Evolutionary conservation across 208 protist species (phyloP).

Genomic region (Wallacemonas rigidus): DNA sequence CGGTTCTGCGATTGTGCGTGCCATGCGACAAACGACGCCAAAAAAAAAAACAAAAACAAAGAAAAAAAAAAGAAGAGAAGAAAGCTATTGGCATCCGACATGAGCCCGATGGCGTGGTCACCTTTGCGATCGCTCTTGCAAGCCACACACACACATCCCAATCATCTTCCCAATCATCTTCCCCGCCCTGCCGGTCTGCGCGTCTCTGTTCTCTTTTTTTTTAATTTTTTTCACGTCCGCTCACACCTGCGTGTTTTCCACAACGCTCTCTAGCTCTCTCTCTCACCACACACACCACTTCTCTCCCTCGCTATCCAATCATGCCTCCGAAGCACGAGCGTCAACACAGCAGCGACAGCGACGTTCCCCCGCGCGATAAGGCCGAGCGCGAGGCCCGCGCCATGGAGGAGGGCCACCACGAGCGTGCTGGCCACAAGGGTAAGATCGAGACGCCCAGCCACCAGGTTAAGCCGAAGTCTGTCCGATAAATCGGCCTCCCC

Average conservation of each 20-base stretch:
- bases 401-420: constrained; percentile 82
- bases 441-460: constrained; percentile 66
- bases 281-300: neutral
- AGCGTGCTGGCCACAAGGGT: constrained; percentile 75
- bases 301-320: neutral
- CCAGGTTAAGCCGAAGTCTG: constrained; percentile 82
- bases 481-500: constrained; percentile 38
- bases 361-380: constrained; percentile 75
- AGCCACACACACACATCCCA: neutral
- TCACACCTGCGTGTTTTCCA: neutral
- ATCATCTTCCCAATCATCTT: constrained; percentile 11
- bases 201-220: constrained; percentile 7
- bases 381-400: constrained; percentile 68
- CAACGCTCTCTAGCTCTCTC: constrained; percentile 7
- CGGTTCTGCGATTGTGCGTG: too few relatives aligned
- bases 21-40: too few relatives aligned
- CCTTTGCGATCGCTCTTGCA: too few relatives aligned
- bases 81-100: too few relatives aligned
- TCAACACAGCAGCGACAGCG: constrained; percentile 45
- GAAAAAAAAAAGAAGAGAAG: too few relatives aligned
- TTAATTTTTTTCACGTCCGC: constrained; percentile 3
- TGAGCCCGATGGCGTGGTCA: too few relatives aligned
- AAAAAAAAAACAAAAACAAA: too few relatives aligned
- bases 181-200: neutral
- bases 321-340: constrained; percentile 53